These are phyloP conservation scores for Calonectria hongkongensis DNA, from an alignment of 2,329 filamentous ascomycete genomes.

Conservation along the genomic window DNA sequence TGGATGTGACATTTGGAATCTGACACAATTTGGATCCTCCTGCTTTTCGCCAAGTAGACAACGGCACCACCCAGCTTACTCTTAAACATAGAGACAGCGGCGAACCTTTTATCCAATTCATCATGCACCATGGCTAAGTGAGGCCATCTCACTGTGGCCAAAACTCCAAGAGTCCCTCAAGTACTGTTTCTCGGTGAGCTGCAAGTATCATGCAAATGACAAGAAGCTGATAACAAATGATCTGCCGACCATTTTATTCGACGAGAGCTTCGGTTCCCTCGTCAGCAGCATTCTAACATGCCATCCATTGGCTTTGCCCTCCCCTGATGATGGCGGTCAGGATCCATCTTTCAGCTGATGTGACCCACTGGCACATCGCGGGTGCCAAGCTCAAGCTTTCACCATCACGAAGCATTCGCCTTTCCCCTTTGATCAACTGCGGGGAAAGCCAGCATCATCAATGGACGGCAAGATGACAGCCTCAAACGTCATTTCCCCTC, in stretches of 20 bases:
- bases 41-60: no score
- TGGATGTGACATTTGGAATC: no score
- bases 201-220: neutral
- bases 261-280: no score
- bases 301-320: neutral
- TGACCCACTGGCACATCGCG: slow-evolving; percentile 1
- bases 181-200: neutral
- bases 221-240: neutral
- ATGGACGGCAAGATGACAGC: slow-evolving; percentile 14
- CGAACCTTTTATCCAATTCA: neutral
- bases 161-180: neutral
- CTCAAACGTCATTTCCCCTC: slow-evolving; percentile 36
- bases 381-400: slow-evolving; percentile 20
- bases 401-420: neutral
- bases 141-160: neutral
- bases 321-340: neutral
- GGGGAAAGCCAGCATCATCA: slow-evolving; percentile 11
- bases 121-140: neutral
- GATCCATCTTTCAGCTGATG: neutral
- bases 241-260: neutral
- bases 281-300: neutral
- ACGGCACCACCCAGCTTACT: no score
- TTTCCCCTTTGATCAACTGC: neutral
- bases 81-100: neutral
- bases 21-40: no score